Evolutionary conservation across 108 stramenopile species (phyloP), one percentile per base, ranked within the genome.

Genomic region (Skeletonema costatum): DNA sequence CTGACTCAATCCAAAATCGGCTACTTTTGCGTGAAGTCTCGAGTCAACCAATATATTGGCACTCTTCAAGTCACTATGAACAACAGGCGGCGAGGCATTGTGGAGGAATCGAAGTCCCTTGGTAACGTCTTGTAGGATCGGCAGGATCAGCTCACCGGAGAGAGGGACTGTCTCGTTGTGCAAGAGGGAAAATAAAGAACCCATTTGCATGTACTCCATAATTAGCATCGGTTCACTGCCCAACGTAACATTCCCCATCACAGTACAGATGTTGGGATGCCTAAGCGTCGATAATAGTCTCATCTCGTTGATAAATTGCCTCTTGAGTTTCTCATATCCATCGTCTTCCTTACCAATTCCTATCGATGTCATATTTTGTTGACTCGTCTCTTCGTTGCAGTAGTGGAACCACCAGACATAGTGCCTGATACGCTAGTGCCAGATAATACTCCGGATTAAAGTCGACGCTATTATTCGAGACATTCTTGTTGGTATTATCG

Each of bases 161-260:
- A 88, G 30, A 2, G 60, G 17, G n/a, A 88, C 74, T 16, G 90
- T 68, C n/a, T 82, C 75, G 66, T 91, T 86, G 65, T 86, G 87
- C 5, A 91, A 64, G 5, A 91, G 46, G 48, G 87, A 88, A 58
- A 81, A 87, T 44, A 91, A 65, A 2, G 86, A 87, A 9, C 90
- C 90, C 50, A 77, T 53, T 5, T 70, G 44, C 90, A 91, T 91
- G 75, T 80, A 91, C 60, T 91, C 90, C 90, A 91, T 88, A 19
- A 90, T 66, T n/a, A 90, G 53, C 80, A 87, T 78, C 11, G 90
- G 90, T 59, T 89, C 88, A 25, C 68, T 70, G 4, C 50, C 50
- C 1, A 51, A 0, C 0, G 50, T 51, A 7, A 51, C 50, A 4
- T 17, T 74, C 10, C 83, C 87, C 79, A 84, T 87, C 19, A 90